Evolutionary conservation across 495 filamentous ascomycete species (phyloP).

Genomic region (Daldinia vernicosa): DNA sequence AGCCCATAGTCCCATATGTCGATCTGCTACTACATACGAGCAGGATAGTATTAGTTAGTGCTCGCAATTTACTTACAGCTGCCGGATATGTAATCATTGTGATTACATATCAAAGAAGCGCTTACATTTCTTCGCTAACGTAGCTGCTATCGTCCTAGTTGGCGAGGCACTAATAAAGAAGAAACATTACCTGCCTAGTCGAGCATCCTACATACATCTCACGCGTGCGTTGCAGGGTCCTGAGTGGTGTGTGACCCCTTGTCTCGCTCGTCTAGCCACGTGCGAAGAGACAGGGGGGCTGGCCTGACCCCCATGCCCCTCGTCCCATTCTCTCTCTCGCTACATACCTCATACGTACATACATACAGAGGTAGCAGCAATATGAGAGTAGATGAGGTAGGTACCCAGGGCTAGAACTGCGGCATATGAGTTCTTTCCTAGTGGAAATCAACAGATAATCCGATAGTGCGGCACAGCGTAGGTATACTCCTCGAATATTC

Average conservation of each 20-base stretch:
- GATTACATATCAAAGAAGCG: slow-evolving; percentile 26
- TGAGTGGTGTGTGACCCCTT: slow-evolving; percentile 14
- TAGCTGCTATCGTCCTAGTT: neutral
- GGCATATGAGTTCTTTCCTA: neutral
- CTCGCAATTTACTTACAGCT: slow-evolving; percentile 29
- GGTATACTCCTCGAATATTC: slow-evolving; percentile 2
- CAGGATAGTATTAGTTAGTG: neutral
- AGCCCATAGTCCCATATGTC: neutral
- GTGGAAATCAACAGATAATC: slow-evolving; percentile 4
- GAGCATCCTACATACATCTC: slow-evolving; percentile 30
- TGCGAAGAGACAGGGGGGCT: slow-evolving; percentile 28
- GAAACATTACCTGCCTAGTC: slow-evolving; percentile 23
- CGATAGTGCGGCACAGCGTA: neutral
- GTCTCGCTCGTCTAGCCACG: slow-evolving; percentile 33
- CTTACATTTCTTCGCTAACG: slow-evolving; percentile 8
- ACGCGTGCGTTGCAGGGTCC: slow-evolving; percentile 28
- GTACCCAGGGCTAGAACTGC: neutral
- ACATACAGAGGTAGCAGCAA: neutral
- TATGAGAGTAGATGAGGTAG: neutral
- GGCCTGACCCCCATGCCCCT: slow-evolving; percentile 25
- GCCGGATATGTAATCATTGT: slow-evolving; percentile 28
- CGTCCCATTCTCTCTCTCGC: slow-evolving; percentile 16
- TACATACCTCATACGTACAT: no score
- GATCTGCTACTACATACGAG: slow-evolving; percentile 16
- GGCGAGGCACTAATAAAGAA: slow-evolving; percentile 10